phyloP scores from a whole-genome alignment of 139 green algal species.

The Chlorella vulgaris region DNA sequence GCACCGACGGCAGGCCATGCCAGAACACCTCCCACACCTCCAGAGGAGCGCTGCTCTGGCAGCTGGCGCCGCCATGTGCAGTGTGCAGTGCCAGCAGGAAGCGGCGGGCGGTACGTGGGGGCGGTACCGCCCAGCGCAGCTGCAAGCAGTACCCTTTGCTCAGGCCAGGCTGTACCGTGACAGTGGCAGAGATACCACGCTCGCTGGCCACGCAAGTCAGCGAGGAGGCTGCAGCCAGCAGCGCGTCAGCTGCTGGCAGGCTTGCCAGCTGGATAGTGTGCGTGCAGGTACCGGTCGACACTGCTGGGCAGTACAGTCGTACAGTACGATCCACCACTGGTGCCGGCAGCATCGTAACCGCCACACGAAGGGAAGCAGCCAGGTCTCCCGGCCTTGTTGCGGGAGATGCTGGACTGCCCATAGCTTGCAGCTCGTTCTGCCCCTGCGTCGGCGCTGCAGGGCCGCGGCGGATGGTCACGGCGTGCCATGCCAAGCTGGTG shows the following conservation, averaged over 20 bases:
- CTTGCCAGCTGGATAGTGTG: background rate
- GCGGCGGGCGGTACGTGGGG: background rate
- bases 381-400: background rate
- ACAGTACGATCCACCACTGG: background rate
- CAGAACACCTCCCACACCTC: slow-evolving; percentile 20
- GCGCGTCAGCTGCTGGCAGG: background rate
- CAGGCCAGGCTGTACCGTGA: no score
- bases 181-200: no score
- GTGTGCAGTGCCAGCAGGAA: background rate
- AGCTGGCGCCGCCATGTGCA: background rate
- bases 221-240: background rate
- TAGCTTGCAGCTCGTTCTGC: no score
- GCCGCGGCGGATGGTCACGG: background rate
- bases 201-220: no score
- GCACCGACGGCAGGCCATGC: background rate
- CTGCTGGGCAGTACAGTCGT: slow-evolving; percentile 12
- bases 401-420: no score
- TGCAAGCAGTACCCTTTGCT: slow-evolving; percentile 10
- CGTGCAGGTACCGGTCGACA: background rate
- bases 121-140: no score
- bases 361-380: background rate
- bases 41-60: background rate
- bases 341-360: background rate
- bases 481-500: background rate
- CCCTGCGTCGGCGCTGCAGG: no score